Conservation (phyloP, 257 asterid species). For the Gentiana dahurica region DNA sequence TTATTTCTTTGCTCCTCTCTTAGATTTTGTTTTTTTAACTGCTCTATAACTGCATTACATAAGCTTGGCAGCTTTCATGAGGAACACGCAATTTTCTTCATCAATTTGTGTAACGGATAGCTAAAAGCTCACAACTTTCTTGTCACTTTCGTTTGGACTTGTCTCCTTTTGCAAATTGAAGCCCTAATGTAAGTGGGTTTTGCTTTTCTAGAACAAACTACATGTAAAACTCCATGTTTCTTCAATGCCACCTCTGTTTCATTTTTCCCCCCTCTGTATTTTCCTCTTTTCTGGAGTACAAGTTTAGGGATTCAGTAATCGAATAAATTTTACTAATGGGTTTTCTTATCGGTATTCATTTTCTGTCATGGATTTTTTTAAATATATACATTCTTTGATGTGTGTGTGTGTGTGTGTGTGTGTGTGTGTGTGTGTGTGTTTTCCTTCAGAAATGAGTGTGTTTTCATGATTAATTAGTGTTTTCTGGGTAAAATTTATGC, state of each 20-base stretch:
- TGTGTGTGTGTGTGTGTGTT: too few relatives aligned
- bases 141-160: slow-evolving; percentile 10
- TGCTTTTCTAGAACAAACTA: slow-evolving; percentile 8
- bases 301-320: slow-evolving; percentile 4
- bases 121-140: slow-evolving; percentile 9
- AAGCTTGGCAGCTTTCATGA: slow-evolving; percentile 14
- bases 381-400: not conserved
- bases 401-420: not conserved
- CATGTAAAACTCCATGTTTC: not conserved
- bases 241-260: slow-evolving; percentile 1
- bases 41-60: slow-evolving; percentile 12
- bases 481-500: not conserved
- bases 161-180: slow-evolving; percentile 9
- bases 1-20: too few relatives aligned
- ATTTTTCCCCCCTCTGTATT: slow-evolving; percentile 2
- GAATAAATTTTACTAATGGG: not conserved
- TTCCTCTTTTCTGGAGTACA: slow-evolving; percentile 16
- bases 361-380: not conserved
- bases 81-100: slow-evolving; percentile 5
- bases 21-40: slow-evolving; percentile 7
- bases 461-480: not conserved
- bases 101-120: slow-evolving; percentile 2
- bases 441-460: too few relatives aligned
- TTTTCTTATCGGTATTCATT: not conserved
- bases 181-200: slow-evolving; percentile 11